Conservation (phyloP, 768 basidiomycete species). For the Hydnum rufescens region DNA sequence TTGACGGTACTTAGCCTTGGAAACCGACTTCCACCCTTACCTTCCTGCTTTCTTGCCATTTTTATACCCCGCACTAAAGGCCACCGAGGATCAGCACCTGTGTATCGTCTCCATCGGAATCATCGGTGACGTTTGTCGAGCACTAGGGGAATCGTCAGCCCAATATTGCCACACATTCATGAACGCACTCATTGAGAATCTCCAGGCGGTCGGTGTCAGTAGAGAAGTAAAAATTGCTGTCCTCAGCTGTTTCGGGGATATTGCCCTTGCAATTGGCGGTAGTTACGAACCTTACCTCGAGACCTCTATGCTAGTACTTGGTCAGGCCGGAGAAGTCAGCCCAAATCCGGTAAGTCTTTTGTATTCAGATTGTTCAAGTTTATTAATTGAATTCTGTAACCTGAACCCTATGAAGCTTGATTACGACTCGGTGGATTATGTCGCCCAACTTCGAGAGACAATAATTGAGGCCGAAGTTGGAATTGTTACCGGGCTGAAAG, state of each 20-base stretch:
- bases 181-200: constrained; percentile 75
- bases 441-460: constrained; percentile 72
- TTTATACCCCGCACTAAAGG: constrained; percentile 74
- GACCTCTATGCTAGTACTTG: constrained; percentile 76
- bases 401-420: constrained; percentile 32
- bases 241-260: constrained; percentile 86
- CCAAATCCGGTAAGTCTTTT: constrained; percentile 54
- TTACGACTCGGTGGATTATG: constrained; percentile 84
- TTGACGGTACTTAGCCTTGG: constrained; percentile 37
- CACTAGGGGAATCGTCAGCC: constrained; percentile 63
- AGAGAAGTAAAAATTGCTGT: constrained; percentile 96
- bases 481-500: constrained; percentile 78
- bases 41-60: constrained; percentile 69
- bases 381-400: constrained; percentile 1
- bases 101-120: constrained; percentile 92
- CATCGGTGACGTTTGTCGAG: constrained; percentile 91
- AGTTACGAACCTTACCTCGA: constrained; percentile 76
- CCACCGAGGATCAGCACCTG: constrained; percentile 87
- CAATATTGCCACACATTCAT: constrained; percentile 81
- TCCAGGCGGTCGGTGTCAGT: constrained; percentile 77
- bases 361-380: not conserved
- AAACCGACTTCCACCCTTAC: constrained; percentile 60
- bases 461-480: constrained; percentile 96
- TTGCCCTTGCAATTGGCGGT: constrained; percentile 78
- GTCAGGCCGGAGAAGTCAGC: constrained; percentile 74